These are phyloP conservation scores for Blastobotrys peoriensis DNA, from an alignment of 805 yeast species.

Conservation along the genomic window DNA sequence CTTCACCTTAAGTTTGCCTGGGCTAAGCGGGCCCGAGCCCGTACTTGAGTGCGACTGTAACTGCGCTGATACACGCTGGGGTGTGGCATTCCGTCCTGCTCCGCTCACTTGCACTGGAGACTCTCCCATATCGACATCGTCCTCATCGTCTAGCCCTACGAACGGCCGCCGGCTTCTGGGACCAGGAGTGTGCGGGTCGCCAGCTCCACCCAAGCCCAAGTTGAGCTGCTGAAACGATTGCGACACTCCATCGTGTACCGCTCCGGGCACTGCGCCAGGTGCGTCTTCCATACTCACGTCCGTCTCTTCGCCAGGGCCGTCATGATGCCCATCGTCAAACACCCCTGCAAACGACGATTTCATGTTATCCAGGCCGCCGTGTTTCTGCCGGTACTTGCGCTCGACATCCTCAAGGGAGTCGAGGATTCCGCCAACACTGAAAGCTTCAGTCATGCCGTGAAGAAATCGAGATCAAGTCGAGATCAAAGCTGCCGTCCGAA, in stretches of 20 bases:
- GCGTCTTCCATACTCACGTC: slow-evolving; percentile 2
- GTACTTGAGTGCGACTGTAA: background rate
- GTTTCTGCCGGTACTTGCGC: background rate
- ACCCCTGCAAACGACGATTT: background rate
- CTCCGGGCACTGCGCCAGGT: background rate
- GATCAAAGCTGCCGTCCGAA: too few relatives aligned
- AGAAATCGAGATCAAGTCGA: too few relatives aligned
- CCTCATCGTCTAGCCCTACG: background rate
- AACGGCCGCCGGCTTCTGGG: background rate
- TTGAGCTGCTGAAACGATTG: background rate
- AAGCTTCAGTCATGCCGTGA: background rate
- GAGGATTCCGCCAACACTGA: slow-evolving; percentile 2
- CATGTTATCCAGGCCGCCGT: background rate
- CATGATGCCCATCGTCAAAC: background rate
- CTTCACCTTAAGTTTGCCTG: background rate
- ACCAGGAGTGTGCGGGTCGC: background rate
- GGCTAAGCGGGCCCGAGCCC: background rate
- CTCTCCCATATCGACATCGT: slow-evolving; percentile 4
- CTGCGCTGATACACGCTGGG: background rate
- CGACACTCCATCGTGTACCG: background rate
- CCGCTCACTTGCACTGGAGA: background rate
- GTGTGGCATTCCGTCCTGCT: too few relatives aligned
- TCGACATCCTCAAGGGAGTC: slow-evolving; percentile 6
- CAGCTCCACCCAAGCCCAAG: background rate
- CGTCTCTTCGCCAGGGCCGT: background rate